Percentiles rank a stretch among this genome's conserved stretches.
Evolutionary conservation across 208 protist genomes (phyloP).

Genomic region (Leishmania arabica): DNA sequence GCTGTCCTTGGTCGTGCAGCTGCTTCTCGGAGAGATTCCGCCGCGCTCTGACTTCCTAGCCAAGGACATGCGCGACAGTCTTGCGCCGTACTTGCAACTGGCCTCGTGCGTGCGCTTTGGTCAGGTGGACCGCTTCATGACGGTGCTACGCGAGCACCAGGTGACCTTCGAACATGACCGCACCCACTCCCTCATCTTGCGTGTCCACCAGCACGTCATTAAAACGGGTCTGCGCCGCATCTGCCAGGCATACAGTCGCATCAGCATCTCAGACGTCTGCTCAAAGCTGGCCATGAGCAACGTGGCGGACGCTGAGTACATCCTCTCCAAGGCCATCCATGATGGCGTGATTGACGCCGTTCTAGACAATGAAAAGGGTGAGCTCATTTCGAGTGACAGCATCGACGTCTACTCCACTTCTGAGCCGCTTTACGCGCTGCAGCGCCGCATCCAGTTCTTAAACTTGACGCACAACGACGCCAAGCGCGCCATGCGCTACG

Average conservation of each 20-base stretch:
- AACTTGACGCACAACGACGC: slow-evolving; percentile 96
- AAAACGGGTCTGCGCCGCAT: slow-evolving; percentile 97
- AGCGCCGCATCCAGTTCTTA: slow-evolving; percentile 96
- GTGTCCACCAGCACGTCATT: slow-evolving; percentile 98
- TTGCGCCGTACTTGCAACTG: slow-evolving; percentile 96
- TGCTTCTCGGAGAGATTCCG: slow-evolving; percentile 98
- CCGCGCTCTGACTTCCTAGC: slow-evolving; percentile 91
- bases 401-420: slow-evolving; percentile 96
- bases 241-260: slow-evolving; percentile 96
- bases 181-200: slow-evolving; percentile 95
- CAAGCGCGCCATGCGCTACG: slow-evolving; percentile 92
- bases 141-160: slow-evolving; percentile 90
- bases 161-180: slow-evolving; percentile 94
- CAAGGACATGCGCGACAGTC: slow-evolving; percentile 84
- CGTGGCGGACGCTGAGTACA: slow-evolving; percentile 96
- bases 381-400: slow-evolving; percentile 94
- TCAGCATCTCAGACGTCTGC: slow-evolving; percentile 96
- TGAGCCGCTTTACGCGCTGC: slow-evolving; percentile 94
- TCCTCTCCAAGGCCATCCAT: slow-evolving; percentile 97
- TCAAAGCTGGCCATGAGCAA: slow-evolving; percentile 96
- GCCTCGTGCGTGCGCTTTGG: slow-evolving; percentile 95
- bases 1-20: slow-evolving; percentile 95
- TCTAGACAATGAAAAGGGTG: slow-evolving; percentile 94
- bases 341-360: slow-evolving; percentile 97
- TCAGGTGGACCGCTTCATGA: slow-evolving; percentile 94